A percentile compares a stretch with the other conserved stretches of the same genome.
phyloP scores from a whole-genome alignment of 306 rosid genomes.

The Nissolia schottii region DNA sequence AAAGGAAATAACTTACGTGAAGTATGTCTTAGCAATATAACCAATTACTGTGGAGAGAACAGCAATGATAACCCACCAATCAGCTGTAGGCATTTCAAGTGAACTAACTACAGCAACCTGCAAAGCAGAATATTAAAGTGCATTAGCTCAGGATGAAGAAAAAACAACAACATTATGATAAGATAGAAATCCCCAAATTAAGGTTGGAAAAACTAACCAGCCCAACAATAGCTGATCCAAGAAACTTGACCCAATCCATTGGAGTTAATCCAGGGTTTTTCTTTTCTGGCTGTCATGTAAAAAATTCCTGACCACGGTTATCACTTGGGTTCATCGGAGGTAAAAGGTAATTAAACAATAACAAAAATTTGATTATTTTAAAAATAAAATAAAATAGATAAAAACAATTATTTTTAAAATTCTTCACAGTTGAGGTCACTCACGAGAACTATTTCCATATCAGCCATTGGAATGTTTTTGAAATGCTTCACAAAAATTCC shows the following conservation, averaged over 20 bases:
- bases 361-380: conserved; percentile 54
- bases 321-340: conserved; percentile 5
- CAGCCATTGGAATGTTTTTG: conserved; percentile 95
- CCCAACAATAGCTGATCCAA: conserved; percentile 85
- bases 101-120: conserved; percentile 92
- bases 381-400: too few species aligned
- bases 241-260: conserved; percentile 96
- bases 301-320: conserved; percentile 26
- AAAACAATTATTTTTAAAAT: conserved; percentile 52
- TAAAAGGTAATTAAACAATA: conserved; percentile 30
- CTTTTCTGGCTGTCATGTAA: conserved; percentile 83
- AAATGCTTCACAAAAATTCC: conserved; percentile 94
- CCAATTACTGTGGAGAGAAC: conserved; percentile 82
- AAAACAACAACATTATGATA: not conserved
- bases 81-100: conserved; percentile 77
- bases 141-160: conserved; percentile 22
- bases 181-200: not conserved
- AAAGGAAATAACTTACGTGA: conserved; percentile 55
- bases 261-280: conserved; percentile 97
- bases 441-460: conserved; percentile 97
- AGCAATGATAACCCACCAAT: conserved; percentile 78
- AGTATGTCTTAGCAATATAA: conserved; percentile 85
- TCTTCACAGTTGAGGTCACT: conserved; percentile 50
- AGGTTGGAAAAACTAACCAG: conserved; percentile 55
- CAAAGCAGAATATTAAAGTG: conserved; percentile 14